A percentile compares a stretch with the other conserved stretches of the same genome.
These are phyloP conservation scores for Lodderomyces parapsilosis DNA, from an alignment of 1,139 yeast genomes.

Conservation along the genomic window DNA sequence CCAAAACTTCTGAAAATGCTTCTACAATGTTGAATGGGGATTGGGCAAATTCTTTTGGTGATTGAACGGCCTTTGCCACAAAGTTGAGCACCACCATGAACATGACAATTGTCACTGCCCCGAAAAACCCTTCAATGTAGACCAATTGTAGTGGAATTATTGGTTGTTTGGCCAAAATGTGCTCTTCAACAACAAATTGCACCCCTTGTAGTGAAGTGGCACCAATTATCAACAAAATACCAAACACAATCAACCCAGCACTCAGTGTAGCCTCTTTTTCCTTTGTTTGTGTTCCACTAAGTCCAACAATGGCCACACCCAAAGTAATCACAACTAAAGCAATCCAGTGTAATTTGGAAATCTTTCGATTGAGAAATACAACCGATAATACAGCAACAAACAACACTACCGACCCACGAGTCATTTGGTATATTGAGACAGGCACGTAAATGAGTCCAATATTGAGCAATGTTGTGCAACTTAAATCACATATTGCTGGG, in stretches of 20 bases:
- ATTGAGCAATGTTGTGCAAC: conserved; percentile 74
- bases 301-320: conserved; percentile 74
- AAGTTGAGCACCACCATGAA: conserved; percentile 46
- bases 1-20: conserved; percentile 51
- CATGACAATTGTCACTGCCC: conserved; percentile 45
- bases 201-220: conserved; percentile 71
- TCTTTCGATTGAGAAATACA: conserved; percentile 54
- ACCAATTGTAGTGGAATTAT: conserved; percentile 67
- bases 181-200: conserved; percentile 80
- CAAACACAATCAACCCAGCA: conserved; percentile 41
- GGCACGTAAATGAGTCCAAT: conserved; percentile 75
- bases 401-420: conserved; percentile 72
- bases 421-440: conserved; percentile 85
- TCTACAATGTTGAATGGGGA: conserved; percentile 59
- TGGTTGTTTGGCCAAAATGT: conserved; percentile 52
- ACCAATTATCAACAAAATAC: conserved; percentile 55
- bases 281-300: conserved; percentile 52
- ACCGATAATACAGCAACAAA: conserved; percentile 77
- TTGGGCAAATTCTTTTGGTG: conserved; percentile 32
- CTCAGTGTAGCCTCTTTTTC: conserved; percentile 8
- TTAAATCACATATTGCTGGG: conserved; percentile 71
- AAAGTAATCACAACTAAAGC: conserved; percentile 58
- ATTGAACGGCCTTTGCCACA: conserved; percentile 33
- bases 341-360: conserved; percentile 67
- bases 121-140: conserved; percentile 75